These are phyloP conservation scores for Metschnikowia proteae DNA, from an alignment of 805 yeast species.

Conservation along the genomic window DNA sequence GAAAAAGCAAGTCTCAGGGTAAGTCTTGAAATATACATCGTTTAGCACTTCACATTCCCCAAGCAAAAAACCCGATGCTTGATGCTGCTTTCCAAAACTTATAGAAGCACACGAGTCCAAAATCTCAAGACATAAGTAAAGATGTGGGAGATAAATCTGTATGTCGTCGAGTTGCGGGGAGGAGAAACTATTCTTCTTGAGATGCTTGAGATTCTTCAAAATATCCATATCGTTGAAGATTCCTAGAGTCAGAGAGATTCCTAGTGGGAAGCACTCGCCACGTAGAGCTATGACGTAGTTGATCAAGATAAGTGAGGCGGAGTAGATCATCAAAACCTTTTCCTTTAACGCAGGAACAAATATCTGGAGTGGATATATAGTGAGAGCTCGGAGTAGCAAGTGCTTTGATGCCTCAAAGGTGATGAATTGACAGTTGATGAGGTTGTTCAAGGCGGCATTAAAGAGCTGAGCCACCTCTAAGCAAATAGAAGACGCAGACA, in stretches of 20 bases:
- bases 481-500: conserved; percentile 23
- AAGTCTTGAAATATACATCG: not conserved
- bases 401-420: conserved; percentile 31
- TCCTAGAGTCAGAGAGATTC: conserved; percentile 42
- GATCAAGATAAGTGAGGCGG: conserved; percentile 32
- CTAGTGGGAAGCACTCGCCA: conserved; percentile 58
- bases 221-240: conserved; percentile 48
- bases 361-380: conserved; percentile 32
- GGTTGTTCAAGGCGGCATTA: conserved; percentile 35
- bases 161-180: conserved; percentile 11
- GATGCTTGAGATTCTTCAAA: conserved; percentile 33
- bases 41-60: not conserved
- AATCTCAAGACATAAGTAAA: conserved; percentile 44
- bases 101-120: conserved; percentile 52
- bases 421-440: conserved; percentile 33
- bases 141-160: conserved; percentile 31
- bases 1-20: not conserved
- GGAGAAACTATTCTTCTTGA: not conserved
- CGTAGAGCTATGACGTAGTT: conserved; percentile 57
- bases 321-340: conserved; percentile 25
- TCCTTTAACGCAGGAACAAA: conserved; percentile 17
- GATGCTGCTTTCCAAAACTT: conserved; percentile 45
- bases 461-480: conserved; percentile 39
- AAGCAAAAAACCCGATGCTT: not conserved
- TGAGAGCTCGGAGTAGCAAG: conserved; percentile 32